These are phyloP conservation scores for Basipetospora sp. DNA, from an alignment of 2,329 filamentous ascomycete species.

Conservation along the genomic window DNA sequence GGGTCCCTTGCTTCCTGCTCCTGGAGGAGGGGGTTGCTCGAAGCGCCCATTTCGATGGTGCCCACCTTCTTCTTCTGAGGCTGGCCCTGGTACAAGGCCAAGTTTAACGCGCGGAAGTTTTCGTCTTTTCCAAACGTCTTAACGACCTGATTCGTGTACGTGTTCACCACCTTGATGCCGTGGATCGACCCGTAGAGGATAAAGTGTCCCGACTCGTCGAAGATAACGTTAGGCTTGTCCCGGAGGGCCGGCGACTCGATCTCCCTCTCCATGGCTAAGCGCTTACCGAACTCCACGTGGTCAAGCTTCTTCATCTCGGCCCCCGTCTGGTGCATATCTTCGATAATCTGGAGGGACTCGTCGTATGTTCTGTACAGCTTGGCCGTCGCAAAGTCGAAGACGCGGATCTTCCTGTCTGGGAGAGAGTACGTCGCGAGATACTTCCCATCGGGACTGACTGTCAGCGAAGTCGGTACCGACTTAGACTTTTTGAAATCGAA, in stretches of 20 bases:
- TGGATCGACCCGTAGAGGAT: conserved; percentile 85
- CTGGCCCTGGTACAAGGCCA: conserved; percentile 84
- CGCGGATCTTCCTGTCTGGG: conserved; percentile 78
- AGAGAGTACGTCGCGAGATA: conserved; percentile 83
- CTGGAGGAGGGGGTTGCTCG: conserved; percentile 78
- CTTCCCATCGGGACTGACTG: conserved; percentile 70
- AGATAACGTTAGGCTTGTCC: conserved; percentile 70
- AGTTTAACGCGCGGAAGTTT: conserved; percentile 65
- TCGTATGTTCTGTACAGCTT: conserved; percentile 90
- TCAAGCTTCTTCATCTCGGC: conserved; percentile 70
- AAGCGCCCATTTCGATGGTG: conserved; percentile 94
- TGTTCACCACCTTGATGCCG: conserved; percentile 91
- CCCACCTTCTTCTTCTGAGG: conserved; percentile 87
- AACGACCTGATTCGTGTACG: conserved; percentile 80
- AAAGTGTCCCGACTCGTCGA: conserved; percentile 93
- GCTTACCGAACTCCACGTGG: conserved; percentile 78
- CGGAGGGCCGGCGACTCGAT: conserved; percentile 56
- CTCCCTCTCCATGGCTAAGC: conserved; percentile 74
- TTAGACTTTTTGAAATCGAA: conserved; percentile 98
- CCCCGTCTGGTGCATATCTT: conserved; percentile 92
- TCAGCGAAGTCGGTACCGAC: conserved; percentile 65
- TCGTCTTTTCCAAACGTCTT: conserved; percentile 86
- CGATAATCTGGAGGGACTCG: conserved; percentile 76
- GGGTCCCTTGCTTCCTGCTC: conserved; percentile 85
- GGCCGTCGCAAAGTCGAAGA: conserved; percentile 82